Percentiles rank a stretch among this genome's conserved stretches.
phyloP scores from a whole-genome alignment of 768 basidiomycete species.

The Suillus subaureus region DNA sequence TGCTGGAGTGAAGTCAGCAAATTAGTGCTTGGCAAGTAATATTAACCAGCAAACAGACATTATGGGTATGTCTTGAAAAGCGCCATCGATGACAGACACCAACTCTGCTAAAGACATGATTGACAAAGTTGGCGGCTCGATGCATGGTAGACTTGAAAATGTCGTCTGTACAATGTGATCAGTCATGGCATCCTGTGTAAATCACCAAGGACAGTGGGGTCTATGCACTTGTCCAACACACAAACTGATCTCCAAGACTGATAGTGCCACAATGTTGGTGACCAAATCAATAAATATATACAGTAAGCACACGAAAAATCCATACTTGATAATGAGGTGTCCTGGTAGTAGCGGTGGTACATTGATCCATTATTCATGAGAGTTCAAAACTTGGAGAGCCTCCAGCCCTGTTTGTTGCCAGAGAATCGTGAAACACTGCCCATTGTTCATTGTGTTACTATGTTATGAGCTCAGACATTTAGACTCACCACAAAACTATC shows the following conservation, averaged over 20 bases:
- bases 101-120: slow-evolving; percentile 24
- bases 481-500: slow-evolving; percentile 61
- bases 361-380: slow-evolving; percentile 53
- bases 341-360: slow-evolving; percentile 56
- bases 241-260: slow-evolving; percentile 65
- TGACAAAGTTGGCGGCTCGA: slow-evolving; percentile 66
- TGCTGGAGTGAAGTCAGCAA: slow-evolving; percentile 32
- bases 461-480: background rate
- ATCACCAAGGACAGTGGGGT: background rate
- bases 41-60: slow-evolving; percentile 19
- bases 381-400: slow-evolving; percentile 57
- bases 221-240: slow-evolving; percentile 61
- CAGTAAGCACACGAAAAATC: background rate
- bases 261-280: background rate
- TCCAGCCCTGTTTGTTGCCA: slow-evolving; percentile 63
- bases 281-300: background rate
- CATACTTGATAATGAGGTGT: slow-evolving; percentile 63
- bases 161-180: slow-evolving; percentile 44
- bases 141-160: slow-evolving; percentile 64
- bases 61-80: slow-evolving; percentile 28
- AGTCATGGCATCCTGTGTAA: background rate
- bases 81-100: slow-evolving; percentile 19
- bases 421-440: slow-evolving; percentile 87
- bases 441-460: slow-evolving; percentile 5
- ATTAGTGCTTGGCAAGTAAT: background rate